A percentile compares a stretch with the other conserved stretches of the same genome.
These are phyloP conservation scores for Neopestalotiopsis sp. DNA, from an alignment of 2,329 filamentous ascomycete species.

Conservation along the genomic window DNA sequence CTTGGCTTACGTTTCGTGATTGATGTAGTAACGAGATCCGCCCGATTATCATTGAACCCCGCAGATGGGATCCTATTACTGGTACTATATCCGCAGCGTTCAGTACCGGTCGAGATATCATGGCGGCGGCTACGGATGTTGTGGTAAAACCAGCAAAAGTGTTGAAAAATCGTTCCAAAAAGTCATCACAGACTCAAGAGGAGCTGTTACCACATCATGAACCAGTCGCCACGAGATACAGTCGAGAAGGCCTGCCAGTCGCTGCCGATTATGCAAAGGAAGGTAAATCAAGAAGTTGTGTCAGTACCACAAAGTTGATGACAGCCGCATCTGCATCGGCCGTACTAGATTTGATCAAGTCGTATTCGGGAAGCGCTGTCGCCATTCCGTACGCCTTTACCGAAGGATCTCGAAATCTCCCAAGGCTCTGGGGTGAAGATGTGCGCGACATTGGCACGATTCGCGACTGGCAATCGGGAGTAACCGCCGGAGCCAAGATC, in stretches of 20 bases:
- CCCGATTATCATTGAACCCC: constrained; percentile 36
- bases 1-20: constrained; percentile 28
- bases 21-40: constrained; percentile 48
- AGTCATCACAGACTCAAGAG: neutral
- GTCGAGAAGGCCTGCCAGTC: neutral
- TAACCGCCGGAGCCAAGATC: constrained; percentile 48
- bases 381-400: constrained; percentile 52
- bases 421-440: constrained; percentile 55
- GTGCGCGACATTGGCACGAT: constrained; percentile 40
- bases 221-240: neutral
- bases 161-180: constrained; percentile 20
- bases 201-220: no score
- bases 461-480: constrained; percentile 49
- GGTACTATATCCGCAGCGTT: constrained; percentile 26
- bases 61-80: constrained; percentile 40
- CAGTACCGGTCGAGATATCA: constrained; percentile 10
- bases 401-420: constrained; percentile 57
- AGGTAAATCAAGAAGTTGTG: neutral
- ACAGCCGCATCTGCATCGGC: neutral
- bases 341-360: constrained; percentile 14
- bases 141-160: constrained; percentile 32
- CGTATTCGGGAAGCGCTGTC: constrained; percentile 37
- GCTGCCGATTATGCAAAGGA: neutral
- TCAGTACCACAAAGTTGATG: neutral
- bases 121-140: neutral